Evolutionary conservation across 1,284 basidiomycete species (phyloP).

Genomic region (Tylopilus orsonianus): DNA sequence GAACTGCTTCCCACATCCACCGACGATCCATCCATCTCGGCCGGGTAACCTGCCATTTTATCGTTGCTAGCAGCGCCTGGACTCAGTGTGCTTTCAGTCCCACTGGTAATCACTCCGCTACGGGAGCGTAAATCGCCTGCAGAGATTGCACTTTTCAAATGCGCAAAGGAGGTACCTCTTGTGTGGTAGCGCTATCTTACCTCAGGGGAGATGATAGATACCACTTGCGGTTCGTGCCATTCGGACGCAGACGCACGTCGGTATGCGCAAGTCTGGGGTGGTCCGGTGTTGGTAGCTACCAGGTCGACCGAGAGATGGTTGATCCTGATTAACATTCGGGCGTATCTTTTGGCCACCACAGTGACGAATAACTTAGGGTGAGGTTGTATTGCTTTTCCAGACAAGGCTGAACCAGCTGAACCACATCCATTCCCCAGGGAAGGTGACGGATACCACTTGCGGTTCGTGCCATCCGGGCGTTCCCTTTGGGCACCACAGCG

Average conservation of each 20-base stretch:
- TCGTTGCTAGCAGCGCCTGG: slow-evolving; percentile 55
- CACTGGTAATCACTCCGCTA: slow-evolving; percentile 54
- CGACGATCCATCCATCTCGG: slow-evolving; percentile 59
- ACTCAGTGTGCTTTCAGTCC: slow-evolving; percentile 46
- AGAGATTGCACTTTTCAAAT: slow-evolving; percentile 73
- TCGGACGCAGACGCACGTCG: slow-evolving; percentile 60
- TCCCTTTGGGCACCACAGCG: slow-evolving; percentile 74
- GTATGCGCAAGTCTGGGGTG: slow-evolving; percentile 76
- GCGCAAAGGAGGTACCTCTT: slow-evolving; percentile 70
- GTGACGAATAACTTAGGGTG: too few species aligned
- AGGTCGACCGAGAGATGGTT: slow-evolving; percentile 61
- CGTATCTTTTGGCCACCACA: slow-evolving; percentile 56
- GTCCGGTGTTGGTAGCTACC: slow-evolving; percentile 51
- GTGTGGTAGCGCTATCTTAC: slow-evolving; percentile 5
- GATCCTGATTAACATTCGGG: slow-evolving; percentile 79
- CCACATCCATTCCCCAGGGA: too few species aligned
- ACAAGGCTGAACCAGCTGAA: too few species aligned
- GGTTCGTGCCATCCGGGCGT: slow-evolving; percentile 68
- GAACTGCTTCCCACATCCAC: slow-evolving; percentile 38
- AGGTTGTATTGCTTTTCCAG: too few species aligned
- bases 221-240: slow-evolving; percentile 72
- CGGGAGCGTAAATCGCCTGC: slow-evolving; percentile 73
- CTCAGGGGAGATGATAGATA: slow-evolving; percentile 54
- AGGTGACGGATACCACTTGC: slow-evolving; percentile 71
- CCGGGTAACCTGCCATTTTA: slow-evolving; percentile 55